Base-by-base conservation (phyloP, 2,329 filamentous ascomycete genomes). In the Penicillium sp. region DNA sequence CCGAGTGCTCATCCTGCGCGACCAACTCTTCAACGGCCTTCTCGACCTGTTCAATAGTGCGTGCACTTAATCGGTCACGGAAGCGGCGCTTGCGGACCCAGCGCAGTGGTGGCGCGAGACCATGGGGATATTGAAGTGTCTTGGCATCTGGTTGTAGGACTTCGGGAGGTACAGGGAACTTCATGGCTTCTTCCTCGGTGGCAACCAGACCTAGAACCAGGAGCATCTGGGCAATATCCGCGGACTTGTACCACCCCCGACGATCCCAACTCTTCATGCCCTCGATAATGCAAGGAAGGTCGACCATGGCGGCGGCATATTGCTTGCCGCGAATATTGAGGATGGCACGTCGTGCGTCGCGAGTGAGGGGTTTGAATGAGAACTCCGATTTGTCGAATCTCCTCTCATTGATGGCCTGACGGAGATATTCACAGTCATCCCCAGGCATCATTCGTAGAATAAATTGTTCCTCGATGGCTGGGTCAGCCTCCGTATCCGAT, bases 211-310 rank as follows among this genome's bases (percentile, higher is more conserved):
- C 87, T 54, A 92, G 84, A 1, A 93, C 89, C 7, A 95, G 77
- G 31, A 96, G 82, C 89, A 96, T 95, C 76, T 96, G 91, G 63
- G 88, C 91, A 29, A 96, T 85, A 68, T 96, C 92, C 28, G 90
- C 89, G 8, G 90, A 89, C 76, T 96, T 96, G 79, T 92, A 91
- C 79, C 92, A 91, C 16, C 87, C 84, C 67, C 90, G 91, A 67
- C 87, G 87, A 70, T 96, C 92, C 90, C 91, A 96, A 55, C 89
- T 92, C 79, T 96, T 96, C 88, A 94, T 92, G 7, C 87, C 88
- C 70, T 96, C 92, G 5, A 92, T 87, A 54, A 96, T 90, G 55
- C 90, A 94, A 0, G 92, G 92, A 28, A 96, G 76, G 64, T 95
- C 91, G 8, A 96, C 87, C 71, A 96, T 80, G 18, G 87, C 84